These are phyloP conservation scores for Castanea mollissima DNA, from an alignment of 306 rosid species.

Conservation along the genomic window DNA sequence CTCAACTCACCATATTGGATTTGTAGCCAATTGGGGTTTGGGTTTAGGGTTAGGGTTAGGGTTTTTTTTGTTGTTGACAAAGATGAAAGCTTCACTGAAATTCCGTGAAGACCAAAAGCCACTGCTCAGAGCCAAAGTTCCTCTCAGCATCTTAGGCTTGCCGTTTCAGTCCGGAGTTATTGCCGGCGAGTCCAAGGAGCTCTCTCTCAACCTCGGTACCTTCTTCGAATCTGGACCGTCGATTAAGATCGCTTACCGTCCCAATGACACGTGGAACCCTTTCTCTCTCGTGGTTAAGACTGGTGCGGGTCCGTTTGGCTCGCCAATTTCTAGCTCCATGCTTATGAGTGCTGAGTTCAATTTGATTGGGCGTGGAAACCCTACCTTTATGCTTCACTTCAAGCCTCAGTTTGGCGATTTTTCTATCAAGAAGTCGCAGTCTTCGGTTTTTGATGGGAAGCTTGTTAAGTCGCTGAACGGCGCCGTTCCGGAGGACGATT, in stretches of 20 bases:
- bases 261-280: conserved; percentile 70
- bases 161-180: conserved; percentile 85
- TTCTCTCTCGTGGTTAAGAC: conserved; percentile 67
- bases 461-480: conserved; percentile 9
- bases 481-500: conserved; percentile 26
- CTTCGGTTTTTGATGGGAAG: conserved; percentile 48
- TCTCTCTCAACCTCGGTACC: conserved; percentile 68
- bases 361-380: conserved; percentile 45
- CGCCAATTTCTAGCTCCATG: conserved; percentile 69
- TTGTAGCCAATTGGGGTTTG: no score
- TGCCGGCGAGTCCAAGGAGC: conserved; percentile 82
- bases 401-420: conserved; percentile 85
- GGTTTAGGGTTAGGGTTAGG: conserved; percentile 6
- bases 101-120: conserved; percentile 86
- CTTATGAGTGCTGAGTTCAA: conserved; percentile 79
- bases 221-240: conserved; percentile 80
- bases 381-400: conserved; percentile 83
- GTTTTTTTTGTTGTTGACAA: background rate
- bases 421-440: conserved; percentile 74
- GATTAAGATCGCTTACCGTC: conserved; percentile 52
- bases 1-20: no score
- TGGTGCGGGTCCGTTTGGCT: conserved; percentile 71
- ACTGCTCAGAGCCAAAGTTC: conserved; percentile 66
- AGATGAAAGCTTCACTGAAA: conserved; percentile 87
- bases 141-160: conserved; percentile 62